These are phyloP conservation scores for Ormosia semicastrata DNA, from an alignment of 306 rosid genomes.

Conservation along the genomic window DNA sequence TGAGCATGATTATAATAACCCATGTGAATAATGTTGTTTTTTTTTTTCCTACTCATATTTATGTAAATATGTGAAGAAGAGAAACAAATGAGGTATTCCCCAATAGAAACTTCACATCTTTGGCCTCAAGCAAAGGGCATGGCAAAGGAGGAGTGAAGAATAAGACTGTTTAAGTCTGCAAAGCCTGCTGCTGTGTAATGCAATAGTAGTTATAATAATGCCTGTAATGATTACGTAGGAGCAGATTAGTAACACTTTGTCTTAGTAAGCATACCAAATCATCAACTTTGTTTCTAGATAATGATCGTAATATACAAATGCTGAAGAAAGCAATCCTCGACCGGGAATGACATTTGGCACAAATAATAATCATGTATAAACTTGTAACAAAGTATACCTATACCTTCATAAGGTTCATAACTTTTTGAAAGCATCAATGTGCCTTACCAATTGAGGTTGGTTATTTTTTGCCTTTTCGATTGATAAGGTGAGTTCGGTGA, in stretches of 20 bases:
- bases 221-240: constrained; percentile 18
- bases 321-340: not conserved
- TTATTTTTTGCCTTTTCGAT: not conserved
- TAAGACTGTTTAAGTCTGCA: constrained; percentile 7
- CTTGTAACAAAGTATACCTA: not conserved
- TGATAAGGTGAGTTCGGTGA: not conserved
- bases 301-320: not conserved
- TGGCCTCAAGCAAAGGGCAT: constrained; percentile 32
- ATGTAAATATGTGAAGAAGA: too few species aligned
- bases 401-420: not conserved
- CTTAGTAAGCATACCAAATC: not conserved
- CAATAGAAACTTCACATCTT: constrained; percentile 21
- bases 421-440: not conserved
- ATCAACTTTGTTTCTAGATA: not conserved
- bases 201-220: constrained; percentile 15
- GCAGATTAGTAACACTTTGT: not conserved
- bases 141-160: constrained; percentile 20
- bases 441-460: not conserved
- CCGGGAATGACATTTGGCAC: not conserved
- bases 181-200: not conserved
- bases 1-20: too few species aligned
- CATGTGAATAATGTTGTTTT: too few species aligned
- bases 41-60: too few species aligned
- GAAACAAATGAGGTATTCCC: too few species aligned
- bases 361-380: not conserved